Evolutionary conservation across 2,329 filamentous ascomycete genomes (phyloP).

Genomic region (Camillea tinctor): DNA sequence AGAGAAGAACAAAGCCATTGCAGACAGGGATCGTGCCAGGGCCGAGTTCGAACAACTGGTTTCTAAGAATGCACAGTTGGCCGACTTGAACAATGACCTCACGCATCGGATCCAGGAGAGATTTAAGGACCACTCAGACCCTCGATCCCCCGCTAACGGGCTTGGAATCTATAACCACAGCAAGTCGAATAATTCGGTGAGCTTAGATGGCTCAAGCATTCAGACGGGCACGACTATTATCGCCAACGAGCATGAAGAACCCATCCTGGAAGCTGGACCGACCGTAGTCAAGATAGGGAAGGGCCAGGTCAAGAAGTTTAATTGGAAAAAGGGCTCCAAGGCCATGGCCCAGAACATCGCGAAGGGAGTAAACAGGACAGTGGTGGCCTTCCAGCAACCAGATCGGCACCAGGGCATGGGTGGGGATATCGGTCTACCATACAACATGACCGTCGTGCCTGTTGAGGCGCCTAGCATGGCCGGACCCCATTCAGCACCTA

Average conservation of each 20-base stretch:
- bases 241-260: slow-evolving; percentile 65
- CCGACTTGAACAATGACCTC: slow-evolving; percentile 92
- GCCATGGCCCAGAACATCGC: slow-evolving; percentile 91
- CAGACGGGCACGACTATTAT: slow-evolving; percentile 59
- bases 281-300: slow-evolving; percentile 95
- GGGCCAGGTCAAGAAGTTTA: slow-evolving; percentile 92
- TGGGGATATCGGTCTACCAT: slow-evolving; percentile 68
- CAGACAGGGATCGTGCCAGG: slow-evolving; percentile 88
- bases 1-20: slow-evolving; percentile 77
- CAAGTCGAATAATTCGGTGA: slow-evolving; percentile 52
- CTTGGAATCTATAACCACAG: slow-evolving; percentile 57
- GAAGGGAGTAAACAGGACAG: slow-evolving; percentile 91
- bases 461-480: slow-evolving; percentile 46
- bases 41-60: slow-evolving; percentile 95
- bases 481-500: slow-evolving; percentile 26
- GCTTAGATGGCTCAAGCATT: slow-evolving; percentile 52
- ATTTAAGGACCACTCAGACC: slow-evolving; percentile 73
- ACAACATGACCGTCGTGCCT: slow-evolving; percentile 63
- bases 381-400: slow-evolving; percentile 66
- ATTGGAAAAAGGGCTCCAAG: slow-evolving; percentile 97
- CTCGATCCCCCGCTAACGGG: slow-evolving; percentile 49
- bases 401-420: slow-evolving; percentile 54
- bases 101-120: slow-evolving; percentile 91
- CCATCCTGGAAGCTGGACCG: slow-evolving; percentile 68
- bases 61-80: slow-evolving; percentile 89